Evolutionary conservation across 257 asterid species (phyloP), one percentile per base, ranked within the genome.

Genomic region (Vinca minor): DNA sequence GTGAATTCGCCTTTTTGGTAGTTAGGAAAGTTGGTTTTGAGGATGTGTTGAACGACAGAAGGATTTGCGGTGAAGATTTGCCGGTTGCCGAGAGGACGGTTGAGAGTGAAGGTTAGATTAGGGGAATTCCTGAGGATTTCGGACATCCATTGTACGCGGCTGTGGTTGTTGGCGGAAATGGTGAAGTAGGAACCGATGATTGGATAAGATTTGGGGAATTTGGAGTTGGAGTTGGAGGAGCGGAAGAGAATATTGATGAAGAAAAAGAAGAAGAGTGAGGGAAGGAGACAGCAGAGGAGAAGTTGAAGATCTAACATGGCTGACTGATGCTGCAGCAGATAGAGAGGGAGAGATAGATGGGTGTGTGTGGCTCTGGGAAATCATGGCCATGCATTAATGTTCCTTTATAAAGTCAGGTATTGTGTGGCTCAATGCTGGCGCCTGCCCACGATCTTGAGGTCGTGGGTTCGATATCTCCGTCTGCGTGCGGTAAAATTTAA

Each of bases 31-130:
- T 76, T 69, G 31, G 74, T 72, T 28, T 83, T 82, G 65, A 88
- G 96, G 4, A 88, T 77, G 69, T 88, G 94, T 15, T 82, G 73
- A 20, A 88, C 96, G 15, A 80, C 84, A 70, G 76, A 69, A 31
- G 96, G 80, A 62, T 83, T 75, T 0, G 87, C 96, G 1, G 94
- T 88, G 78, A 78, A 71, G 29, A 85, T 56, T 23, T 73, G 79
- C 8, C 59, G 73, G 65, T 62, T 39, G 26, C 85, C 83, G 8
- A 83, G 21, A 29, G 96, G 84, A 35, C 91, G 81, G 80, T 35
- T 70, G 71, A 87, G 89, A 21, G 79, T 77, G 85, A 84, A 83
- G 4, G 94, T 85, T 0, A 83, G 75, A 28, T 57, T 78, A 18
- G 91, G 85, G 0, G 78, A 56, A 35, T 72, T 70, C 2, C 17